These are phyloP conservation scores for Hymenoscyphus albidus DNA, from an alignment of 2,329 filamentous ascomycete genomes.

Conservation along the genomic window DNA sequence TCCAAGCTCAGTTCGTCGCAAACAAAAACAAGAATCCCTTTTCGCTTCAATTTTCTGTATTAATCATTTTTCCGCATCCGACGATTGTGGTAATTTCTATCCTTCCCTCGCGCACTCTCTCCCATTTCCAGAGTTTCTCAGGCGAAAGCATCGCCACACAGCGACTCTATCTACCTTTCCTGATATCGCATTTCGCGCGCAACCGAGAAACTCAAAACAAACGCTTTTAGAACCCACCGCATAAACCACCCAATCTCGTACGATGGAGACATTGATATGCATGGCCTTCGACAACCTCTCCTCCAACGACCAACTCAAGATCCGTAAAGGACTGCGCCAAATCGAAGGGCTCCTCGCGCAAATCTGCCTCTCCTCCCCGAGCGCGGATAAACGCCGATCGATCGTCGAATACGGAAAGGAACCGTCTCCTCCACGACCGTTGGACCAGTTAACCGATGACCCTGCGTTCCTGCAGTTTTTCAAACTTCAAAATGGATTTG, in stretches of 20 bases:
- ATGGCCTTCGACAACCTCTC: constrained; percentile 89
- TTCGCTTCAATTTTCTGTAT: constrained; percentile 25
- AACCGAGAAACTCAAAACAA: background rate
- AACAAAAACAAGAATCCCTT: background rate
- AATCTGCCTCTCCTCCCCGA: constrained; percentile 67
- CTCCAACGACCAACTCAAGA: constrained; percentile 58
- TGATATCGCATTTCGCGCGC: too few species aligned
- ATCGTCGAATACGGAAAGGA: constrained; percentile 37
- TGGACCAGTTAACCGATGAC: constrained; percentile 71
- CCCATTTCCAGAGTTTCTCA: background rate
- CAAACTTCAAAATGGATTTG: constrained; percentile 92
- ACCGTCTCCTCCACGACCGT: constrained; percentile 49
- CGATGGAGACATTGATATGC: constrained; percentile 87
- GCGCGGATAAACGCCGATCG: constrained; percentile 28
- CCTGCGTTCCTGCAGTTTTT: constrained; percentile 95
- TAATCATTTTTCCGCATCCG: constrained; percentile 6
- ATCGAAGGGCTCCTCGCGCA: constrained; percentile 91
- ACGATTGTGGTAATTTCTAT: too few species aligned
- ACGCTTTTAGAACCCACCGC: background rate
- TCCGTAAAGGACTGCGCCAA: constrained; percentile 89
- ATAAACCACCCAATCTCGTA: constrained; percentile 22
- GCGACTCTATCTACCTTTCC: too few species aligned
- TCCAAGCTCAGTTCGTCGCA: background rate
- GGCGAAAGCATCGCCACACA: background rate
- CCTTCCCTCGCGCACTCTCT: background rate